These are phyloP conservation scores for Phytopythium kandeliae DNA, from an alignment of 352 stramenopile species.

Conservation along the genomic window DNA sequence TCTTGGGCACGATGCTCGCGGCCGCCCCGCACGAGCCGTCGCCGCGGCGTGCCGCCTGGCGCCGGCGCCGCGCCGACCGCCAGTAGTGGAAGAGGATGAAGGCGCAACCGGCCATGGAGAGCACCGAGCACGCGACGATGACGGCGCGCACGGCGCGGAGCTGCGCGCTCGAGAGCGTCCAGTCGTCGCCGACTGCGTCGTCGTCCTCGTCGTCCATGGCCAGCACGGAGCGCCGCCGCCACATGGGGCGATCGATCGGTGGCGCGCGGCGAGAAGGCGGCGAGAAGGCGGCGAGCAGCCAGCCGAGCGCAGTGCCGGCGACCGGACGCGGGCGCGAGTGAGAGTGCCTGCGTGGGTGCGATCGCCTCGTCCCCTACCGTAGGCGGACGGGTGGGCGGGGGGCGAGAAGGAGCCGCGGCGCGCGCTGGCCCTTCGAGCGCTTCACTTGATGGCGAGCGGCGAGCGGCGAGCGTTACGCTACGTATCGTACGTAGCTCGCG, in stretches of 20 bases:
- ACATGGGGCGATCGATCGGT: no score
- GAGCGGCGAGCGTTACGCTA: no score
- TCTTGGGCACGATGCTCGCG: conserved; percentile 55
- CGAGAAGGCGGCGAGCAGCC: no score
- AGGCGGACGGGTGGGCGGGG: no score
- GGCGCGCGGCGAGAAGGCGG: no score
- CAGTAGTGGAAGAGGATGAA: conserved; percentile 48
- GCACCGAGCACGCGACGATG: conserved; percentile 27
- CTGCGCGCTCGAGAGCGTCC: conserved; percentile 18
- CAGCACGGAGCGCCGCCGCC: background rate
- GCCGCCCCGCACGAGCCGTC: conserved; percentile 2
- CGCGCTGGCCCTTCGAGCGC: background rate
- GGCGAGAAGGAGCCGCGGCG: background rate
- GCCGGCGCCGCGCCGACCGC: conserved; percentile 18
- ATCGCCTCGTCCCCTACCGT: background rate
- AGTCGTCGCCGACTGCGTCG: background rate
- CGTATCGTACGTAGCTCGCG: no score
- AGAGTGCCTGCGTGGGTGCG: no score
- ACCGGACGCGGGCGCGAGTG: background rate
- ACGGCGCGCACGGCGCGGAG: conserved; percentile 24
- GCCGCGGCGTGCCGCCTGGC: conserved; percentile 3
- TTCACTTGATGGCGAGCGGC: background rate
- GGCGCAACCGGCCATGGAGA: conserved; percentile 39
- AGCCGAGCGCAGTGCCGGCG: no score
- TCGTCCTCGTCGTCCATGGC: background rate